Percentiles rank a stretch among this genome's conserved stretches.
phyloP scores from a whole-genome alignment of 139 green algal species.

The Tetradesmus obliquus region DNA sequence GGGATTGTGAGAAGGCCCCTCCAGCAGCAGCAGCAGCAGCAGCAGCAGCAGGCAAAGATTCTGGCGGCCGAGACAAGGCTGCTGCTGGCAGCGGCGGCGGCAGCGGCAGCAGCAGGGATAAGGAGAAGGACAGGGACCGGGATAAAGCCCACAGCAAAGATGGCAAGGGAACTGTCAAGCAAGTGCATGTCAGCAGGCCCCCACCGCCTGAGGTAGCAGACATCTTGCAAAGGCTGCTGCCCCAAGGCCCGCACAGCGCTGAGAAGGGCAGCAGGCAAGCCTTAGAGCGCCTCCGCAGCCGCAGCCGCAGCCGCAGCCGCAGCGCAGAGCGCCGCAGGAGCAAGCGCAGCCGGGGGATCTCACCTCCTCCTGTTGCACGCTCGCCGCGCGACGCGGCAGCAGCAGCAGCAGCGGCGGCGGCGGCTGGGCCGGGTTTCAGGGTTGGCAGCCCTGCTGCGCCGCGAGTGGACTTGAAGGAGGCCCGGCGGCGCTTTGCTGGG shows the following conservation, averaged over 20 bases:
- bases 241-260: not conserved
- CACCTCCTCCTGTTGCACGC: not conserved
- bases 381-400: not conserved
- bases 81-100: not conserved
- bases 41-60: constrained; percentile 1
- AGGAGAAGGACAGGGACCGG: not conserved
- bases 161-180: not conserved
- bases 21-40: not conserved
- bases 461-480: not conserved
- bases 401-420: not conserved
- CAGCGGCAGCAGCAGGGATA: not conserved
- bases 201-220: not conserved
- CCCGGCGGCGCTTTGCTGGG: not conserved
- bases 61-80: not conserved
- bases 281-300: not conserved
- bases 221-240: not conserved
- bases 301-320: not conserved
- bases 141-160: not conserved
- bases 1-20: not conserved
- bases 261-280: not conserved
- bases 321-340: not conserved
- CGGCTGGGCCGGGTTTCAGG: not conserved
- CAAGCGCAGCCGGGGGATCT: not conserved
- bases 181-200: not conserved
- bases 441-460: not conserved